A percentile compares a stretch with the other conserved stretches of the same genome.
Evolutionary conservation across 2,329 filamentous ascomycete species (phyloP).

Genomic region (Eutypella sp.): DNA sequence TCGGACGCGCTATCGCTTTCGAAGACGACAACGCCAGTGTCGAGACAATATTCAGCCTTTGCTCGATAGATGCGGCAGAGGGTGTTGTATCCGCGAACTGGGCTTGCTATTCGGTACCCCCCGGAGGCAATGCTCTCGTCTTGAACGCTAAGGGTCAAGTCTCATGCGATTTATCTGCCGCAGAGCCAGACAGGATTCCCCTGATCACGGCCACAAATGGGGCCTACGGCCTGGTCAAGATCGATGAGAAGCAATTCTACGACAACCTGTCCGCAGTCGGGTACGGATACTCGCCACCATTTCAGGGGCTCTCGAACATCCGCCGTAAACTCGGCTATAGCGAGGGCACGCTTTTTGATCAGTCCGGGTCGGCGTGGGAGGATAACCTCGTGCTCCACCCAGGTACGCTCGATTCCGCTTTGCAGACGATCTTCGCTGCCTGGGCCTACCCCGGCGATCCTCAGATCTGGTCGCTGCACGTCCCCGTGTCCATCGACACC

Average conservation of each 20-base stretch:
- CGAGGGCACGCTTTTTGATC: background rate
- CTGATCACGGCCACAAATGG: background rate
- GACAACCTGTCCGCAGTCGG: background rate
- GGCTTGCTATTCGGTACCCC: background rate
- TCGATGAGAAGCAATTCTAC: background rate
- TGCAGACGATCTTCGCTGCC: background rate
- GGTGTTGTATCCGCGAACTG: background rate
- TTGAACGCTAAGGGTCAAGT: background rate
- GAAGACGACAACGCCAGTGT: background rate
- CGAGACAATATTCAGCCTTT: background rate
- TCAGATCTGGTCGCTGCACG: background rate
- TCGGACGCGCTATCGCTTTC: background rate
- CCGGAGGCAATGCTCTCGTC: background rate
- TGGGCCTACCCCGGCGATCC: background rate
- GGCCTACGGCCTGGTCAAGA: background rate
- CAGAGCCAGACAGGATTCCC: background rate
- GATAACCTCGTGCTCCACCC: background rate
- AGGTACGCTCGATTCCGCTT: background rate
- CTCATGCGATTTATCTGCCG: background rate
- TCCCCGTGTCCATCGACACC: background rate
- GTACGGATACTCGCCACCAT: background rate
- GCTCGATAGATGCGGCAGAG: background rate
- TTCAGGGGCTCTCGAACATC: background rate
- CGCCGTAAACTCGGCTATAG: background rate
- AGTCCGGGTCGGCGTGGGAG: background rate